A percentile compares a stretch with the other conserved stretches of the same genome.
phyloP scores from a whole-genome alignment of 306 rosid genomes.

The Quercus robur region DNA sequence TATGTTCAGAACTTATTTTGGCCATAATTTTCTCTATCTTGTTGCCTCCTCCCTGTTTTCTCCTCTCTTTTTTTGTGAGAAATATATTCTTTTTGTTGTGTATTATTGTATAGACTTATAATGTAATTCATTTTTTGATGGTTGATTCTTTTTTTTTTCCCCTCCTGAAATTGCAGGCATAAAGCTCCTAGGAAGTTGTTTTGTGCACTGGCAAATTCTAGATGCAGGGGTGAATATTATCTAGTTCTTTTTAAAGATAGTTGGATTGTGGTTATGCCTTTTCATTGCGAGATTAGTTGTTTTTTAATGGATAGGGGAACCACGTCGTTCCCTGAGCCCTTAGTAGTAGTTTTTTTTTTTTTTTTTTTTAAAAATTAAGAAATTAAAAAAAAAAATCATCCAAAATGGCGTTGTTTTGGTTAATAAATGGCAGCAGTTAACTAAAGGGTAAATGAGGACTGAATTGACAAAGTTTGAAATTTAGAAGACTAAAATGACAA shows the following conservation, averaged over 20 bases:
- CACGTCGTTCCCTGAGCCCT: too few species aligned
- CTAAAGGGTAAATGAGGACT: too few species aligned
- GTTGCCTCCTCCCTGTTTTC: not conserved
- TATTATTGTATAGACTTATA: not conserved
- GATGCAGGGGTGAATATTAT: conserved; percentile 95
- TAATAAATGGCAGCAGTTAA: too few species aligned
- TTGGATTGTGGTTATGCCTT: conserved; percentile 41
- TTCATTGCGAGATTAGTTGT: not conserved
- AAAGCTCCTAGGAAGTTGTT: conserved; percentile 33
- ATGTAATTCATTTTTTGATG: not conserved
- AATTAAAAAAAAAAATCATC: too few species aligned
- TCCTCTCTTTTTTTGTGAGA: not conserved
- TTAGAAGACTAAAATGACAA: too few species aligned
- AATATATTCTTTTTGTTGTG: not conserved
- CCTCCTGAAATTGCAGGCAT: conserved; percentile 44
- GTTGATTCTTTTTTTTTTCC: not conserved
- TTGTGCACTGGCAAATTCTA: conserved; percentile 60
- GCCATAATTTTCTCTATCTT: not conserved
- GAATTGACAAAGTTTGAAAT: too few species aligned
- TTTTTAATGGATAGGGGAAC: too few species aligned
- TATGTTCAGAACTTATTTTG: not conserved
- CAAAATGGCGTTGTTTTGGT: too few species aligned
- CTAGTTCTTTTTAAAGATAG: conserved; percentile 56
- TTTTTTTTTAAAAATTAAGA: too few species aligned
- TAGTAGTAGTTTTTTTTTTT: too few species aligned